Base-by-base conservation (phyloP, 225 moss, liverwort and hornwort species). In the Pseudisothecium myosuroides region DNA sequence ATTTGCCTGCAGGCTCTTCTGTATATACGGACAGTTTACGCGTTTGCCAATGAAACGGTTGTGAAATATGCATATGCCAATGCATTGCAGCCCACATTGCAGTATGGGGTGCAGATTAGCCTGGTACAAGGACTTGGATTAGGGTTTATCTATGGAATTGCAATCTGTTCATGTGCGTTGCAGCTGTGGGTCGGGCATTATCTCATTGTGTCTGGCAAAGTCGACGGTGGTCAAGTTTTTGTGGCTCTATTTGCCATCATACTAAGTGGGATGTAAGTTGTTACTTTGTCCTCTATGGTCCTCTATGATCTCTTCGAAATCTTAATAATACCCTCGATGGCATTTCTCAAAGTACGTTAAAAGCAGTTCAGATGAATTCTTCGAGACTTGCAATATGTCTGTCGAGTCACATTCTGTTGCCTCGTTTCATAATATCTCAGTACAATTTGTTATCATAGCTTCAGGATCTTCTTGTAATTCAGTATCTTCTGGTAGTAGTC, bases 21-120 rank as follows among this genome's bases (percentile, higher is more conserved):
- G 91, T 93, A 94, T 80, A 92, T 95, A 90, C 93, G 95, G 82
- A 94, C 95, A 73, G 95, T 95, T 79, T 95, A 95, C 83, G 94
- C 95, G 43, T 95, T 95, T 91, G 95, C 94, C 41, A 94, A 94
- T 76, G 95, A 95, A 93, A 93, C 93, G 71, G 89, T 93, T 81
- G 95, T 94, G 83, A 95, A 94, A 78, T 92, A 95, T 86, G 93
- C 95, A 41, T 95, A 93, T 82, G 93, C 93, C 80, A 93, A 93
- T 87, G 95, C 95, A 41, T 90, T 95, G 89, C 93, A 95, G 83
- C 90, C 93, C 81, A 91, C 95, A 62, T 87, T 94, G 86, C 92
- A 92, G 82, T 92, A 91, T 83, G 95, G 95, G 74, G 92, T 95
- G 85, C 94, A 95, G 90, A 94, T 93, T 59, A 94, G 94, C 90